These are phyloP conservation scores for Solanum acaule DNA, from an alignment of 257 asterid genomes.

Conservation along the genomic window DNA sequence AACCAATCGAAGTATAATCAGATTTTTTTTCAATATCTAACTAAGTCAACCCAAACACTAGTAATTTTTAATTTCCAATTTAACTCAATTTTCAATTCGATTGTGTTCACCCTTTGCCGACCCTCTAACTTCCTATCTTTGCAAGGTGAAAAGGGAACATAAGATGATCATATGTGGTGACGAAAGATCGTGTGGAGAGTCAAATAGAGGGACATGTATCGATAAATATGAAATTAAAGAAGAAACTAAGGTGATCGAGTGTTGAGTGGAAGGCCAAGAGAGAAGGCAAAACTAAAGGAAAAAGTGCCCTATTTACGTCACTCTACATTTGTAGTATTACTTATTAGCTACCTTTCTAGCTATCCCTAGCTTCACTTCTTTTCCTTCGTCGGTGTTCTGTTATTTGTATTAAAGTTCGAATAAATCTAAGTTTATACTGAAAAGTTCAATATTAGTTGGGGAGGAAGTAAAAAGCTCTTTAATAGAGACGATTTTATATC, in stretches of 20 bases:
- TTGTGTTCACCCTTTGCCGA: no score
- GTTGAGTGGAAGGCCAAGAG: conserved; percentile 24
- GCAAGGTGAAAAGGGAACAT: neutral
- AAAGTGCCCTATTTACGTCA: neutral
- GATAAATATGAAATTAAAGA: neutral
- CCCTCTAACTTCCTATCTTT: neutral
- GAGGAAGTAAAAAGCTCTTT: no score
- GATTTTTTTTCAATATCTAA: no score
- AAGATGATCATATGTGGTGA: neutral
- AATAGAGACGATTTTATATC: neutral
- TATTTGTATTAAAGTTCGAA: neutral
- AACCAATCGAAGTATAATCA: accelerated
- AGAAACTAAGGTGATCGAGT: neutral
- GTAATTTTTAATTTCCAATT: no score
- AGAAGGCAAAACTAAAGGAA: conserved; percentile 12
- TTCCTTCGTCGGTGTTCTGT: no score
- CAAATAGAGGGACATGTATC: neutral
- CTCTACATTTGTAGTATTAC: neutral
- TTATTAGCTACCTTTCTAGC: neutral
- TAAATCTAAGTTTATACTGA: no score
- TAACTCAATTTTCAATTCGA: no score
- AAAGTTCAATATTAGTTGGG: no score
- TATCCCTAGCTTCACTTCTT: neutral
- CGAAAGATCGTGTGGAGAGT: neutral
- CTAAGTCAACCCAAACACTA: no score